These are phyloP conservation scores for Rhipidocladum racemiflorum DNA, from an alignment of 176 grass and related monocot species.

Conservation along the genomic window DNA sequence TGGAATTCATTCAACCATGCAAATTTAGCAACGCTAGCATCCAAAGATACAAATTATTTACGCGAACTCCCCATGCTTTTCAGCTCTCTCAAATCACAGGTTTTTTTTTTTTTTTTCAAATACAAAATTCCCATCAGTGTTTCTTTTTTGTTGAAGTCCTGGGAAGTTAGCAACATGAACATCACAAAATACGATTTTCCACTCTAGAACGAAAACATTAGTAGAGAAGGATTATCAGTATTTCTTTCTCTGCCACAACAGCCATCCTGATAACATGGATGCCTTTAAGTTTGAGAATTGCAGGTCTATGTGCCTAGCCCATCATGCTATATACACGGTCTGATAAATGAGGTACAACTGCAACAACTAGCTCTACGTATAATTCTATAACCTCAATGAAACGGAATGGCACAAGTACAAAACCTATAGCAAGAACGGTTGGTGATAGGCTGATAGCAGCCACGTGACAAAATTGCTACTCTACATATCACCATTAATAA, in stretches of 20 bases:
- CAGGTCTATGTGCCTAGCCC: not conserved
- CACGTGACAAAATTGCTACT: constrained; percentile 21
- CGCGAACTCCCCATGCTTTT: too few species aligned
- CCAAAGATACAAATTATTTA: too few species aligned
- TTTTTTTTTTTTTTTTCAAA: too few species aligned
- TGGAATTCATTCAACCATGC: too few species aligned
- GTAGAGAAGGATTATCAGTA: too few species aligned
- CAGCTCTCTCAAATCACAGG: too few species aligned
- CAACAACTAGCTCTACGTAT: not conserved
- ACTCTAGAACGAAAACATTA: too few species aligned
- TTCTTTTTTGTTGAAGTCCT: too few species aligned
- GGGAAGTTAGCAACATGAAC: too few species aligned
- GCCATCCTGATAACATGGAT: not conserved
- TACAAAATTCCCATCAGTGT: too few species aligned
- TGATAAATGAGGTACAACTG: not conserved
- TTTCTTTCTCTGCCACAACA: not conserved
- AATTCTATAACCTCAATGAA: not conserved
- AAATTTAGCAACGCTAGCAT: too few species aligned
- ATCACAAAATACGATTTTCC: too few species aligned
- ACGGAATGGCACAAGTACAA: not conserved
- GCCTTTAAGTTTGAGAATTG: constrained; percentile 1
- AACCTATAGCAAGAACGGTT: not conserved
- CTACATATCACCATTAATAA: not conserved
- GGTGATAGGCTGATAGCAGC: not conserved
- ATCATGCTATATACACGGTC: not conserved